Evolutionary conservation across 176 grass and related monocot species (phyloP).

Genomic region (Calamus simplicifolius): DNA sequence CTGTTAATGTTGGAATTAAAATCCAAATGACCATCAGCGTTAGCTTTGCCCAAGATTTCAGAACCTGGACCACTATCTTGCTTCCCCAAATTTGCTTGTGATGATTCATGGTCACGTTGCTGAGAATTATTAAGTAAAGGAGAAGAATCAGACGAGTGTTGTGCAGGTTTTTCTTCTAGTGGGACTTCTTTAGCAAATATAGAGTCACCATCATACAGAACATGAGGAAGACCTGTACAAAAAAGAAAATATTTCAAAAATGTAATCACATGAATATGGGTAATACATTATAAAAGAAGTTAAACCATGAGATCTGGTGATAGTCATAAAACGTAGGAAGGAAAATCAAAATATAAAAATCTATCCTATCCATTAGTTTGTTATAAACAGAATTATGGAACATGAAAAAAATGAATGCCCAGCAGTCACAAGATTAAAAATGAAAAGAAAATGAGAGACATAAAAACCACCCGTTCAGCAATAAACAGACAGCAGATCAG

Average conservation of each 20-base stretch:
- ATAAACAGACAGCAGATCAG: too few species aligned
- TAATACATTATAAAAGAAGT: too few species aligned
- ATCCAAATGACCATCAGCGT: slow-evolving; percentile 27
- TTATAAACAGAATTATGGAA: too few species aligned
- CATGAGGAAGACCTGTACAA: slow-evolving; percentile 69
- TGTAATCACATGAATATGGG: too few species aligned
- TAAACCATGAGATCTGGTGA: too few species aligned
- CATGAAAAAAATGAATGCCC: too few species aligned
- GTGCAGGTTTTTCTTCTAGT: slow-evolving; percentile 40
- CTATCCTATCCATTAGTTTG: too few species aligned
- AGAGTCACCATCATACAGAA: slow-evolving; percentile 86
- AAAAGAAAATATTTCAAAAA: slow-evolving; percentile 10
- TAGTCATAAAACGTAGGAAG: too few species aligned
- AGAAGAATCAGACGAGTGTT: slow-evolving; percentile 64
- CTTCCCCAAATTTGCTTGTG: slow-evolving; percentile 31
- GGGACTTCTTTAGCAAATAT: slow-evolving; percentile 90
- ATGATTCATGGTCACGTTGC: slow-evolving; percentile 34
- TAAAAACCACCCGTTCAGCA: too few species aligned
- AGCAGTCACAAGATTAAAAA: too few species aligned
- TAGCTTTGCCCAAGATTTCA: slow-evolving; percentile 16
- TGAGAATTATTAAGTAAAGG: slow-evolving; percentile 67
- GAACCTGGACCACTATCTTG: slow-evolving; percentile 34
- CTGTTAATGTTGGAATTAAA: slow-evolving; percentile 27
- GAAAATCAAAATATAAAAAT: too few species aligned
- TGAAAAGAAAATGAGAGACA: too few species aligned